These are phyloP conservation scores for Tubosaeta brunneosetosa DNA, from an alignment of 768 basidiomycete genomes.

Conservation along the genomic window DNA sequence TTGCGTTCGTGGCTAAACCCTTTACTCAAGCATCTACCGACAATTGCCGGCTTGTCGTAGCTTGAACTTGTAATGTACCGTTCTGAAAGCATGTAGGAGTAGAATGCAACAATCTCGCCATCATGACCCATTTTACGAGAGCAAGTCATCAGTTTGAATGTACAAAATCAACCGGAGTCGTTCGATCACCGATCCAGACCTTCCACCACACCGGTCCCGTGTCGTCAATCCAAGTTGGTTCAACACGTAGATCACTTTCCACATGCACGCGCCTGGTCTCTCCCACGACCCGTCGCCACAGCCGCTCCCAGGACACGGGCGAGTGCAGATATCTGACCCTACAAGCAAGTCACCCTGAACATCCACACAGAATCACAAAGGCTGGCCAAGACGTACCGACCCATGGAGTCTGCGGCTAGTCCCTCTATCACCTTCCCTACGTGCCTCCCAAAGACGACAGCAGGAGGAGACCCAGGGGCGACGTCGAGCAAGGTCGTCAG, in stretches of 20 bases:
- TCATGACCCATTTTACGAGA: no score
- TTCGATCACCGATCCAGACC: not conserved
- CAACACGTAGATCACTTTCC: not conserved
- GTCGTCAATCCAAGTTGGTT: not conserved
- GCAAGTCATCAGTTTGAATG: no score
- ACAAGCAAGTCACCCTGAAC: slow-evolving; percentile 6
- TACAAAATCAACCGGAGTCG: not conserved
- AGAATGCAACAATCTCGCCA: no score
- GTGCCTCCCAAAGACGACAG: slow-evolving; percentile 33
- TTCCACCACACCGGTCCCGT: not conserved
- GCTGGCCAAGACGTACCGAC: slow-evolving; percentile 14
- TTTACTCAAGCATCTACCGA: no score
- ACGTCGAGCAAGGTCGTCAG: slow-evolving; percentile 23
- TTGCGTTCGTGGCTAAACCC: no score
- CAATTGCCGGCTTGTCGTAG: no score
- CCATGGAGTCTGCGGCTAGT: slow-evolving; percentile 24
- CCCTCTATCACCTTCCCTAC: slow-evolving; percentile 23
- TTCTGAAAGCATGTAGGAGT: not conserved
- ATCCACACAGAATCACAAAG: not conserved
- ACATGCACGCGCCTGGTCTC: slow-evolving; percentile 11
- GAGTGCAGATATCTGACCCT: slow-evolving; percentile 26
- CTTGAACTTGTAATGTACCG: not conserved
- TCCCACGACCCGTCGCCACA: slow-evolving; percentile 28
- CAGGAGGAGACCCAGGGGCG: slow-evolving; percentile 17
- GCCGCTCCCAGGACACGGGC: slow-evolving; percentile 23